Percentiles rank a stretch among this genome's conserved stretches.
Evolutionary conservation across 495 filamentous ascomycete genomes (phyloP).

Genomic region (Lophiostoma macrostomum): DNA sequence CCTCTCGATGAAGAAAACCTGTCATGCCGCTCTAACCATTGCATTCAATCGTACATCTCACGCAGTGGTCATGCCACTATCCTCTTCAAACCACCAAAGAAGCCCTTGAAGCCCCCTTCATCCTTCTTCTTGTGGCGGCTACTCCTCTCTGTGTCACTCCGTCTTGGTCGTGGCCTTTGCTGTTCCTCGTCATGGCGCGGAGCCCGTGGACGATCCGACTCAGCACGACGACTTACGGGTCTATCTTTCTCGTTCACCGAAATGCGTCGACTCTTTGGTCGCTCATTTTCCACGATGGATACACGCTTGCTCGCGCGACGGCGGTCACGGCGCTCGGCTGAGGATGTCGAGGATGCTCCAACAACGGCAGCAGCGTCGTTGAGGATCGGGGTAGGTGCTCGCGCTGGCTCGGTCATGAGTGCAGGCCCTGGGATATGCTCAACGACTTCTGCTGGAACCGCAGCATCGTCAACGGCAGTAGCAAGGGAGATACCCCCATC

Average conservation of each 20-base stretch:
- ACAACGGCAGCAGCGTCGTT: slow-evolving; percentile 21
- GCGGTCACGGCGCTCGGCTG: slow-evolving; percentile 17
- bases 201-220: slow-evolving; percentile 19
- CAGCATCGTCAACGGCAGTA: not conserved
- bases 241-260: slow-evolving; percentile 21
- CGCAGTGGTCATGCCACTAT: slow-evolving; percentile 15
- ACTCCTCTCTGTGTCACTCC: slow-evolving; percentile 14
- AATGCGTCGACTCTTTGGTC: slow-evolving; percentile 14
- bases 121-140: slow-evolving; percentile 26
- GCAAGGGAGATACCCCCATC: slow-evolving; percentile 25
- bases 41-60: slow-evolving; percentile 5
- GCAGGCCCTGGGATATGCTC: not conserved
- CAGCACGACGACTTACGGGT: slow-evolving; percentile 17
- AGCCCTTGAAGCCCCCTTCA: slow-evolving; percentile 21
- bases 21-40: not conserved
- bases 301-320: slow-evolving; percentile 6
- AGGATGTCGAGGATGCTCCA: slow-evolving; percentile 19
- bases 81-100: slow-evolving; percentile 29
- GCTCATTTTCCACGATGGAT: slow-evolving; percentile 13
- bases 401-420: not conserved
- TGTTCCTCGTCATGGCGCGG: slow-evolving; percentile 9
- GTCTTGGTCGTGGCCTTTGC: slow-evolving; percentile 2
- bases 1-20: slow-evolving; percentile 21
- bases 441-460: not conserved
- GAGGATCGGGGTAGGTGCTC: slow-evolving; percentile 2